Evolutionary conservation across 2,329 filamentous ascomycete species (phyloP).

Genomic region (Sclerotinia nivalis): DNA sequence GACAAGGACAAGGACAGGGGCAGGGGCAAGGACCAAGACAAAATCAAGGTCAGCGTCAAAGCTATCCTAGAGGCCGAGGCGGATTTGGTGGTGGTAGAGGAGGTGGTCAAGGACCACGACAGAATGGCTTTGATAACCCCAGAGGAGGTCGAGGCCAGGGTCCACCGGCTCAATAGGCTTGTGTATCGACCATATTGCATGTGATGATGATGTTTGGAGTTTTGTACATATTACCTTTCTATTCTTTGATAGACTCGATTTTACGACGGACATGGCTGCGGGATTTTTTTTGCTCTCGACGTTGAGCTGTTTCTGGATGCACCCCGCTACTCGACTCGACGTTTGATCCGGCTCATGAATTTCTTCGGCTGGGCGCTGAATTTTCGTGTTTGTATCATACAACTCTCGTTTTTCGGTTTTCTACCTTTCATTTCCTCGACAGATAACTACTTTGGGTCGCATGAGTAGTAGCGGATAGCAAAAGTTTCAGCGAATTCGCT

Average conservation of each 20-base stretch:
- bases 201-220: conserved; percentile 31
- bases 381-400: conserved; percentile 42
- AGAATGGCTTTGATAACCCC: conserved; percentile 37
- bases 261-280: conserved; percentile 27
- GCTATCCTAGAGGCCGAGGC: conserved; percentile 19
- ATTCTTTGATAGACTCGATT: conserved; percentile 38
- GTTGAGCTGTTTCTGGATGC: conserved; percentile 28
- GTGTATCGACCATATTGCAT: conserved; percentile 17
- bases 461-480: conserved; percentile 38
- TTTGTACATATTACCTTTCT: conserved; percentile 42
- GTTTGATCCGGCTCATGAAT: conserved; percentile 29
- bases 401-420: conserved; percentile 36
- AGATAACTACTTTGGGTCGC: conserved; percentile 34
- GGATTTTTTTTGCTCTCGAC: conserved; percentile 31
- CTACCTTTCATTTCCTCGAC: conserved; percentile 29
- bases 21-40: conserved; percentile 36
- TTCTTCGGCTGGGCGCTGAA: conserved; percentile 29
- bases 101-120: conserved; percentile 35
- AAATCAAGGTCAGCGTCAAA: conserved; percentile 25
- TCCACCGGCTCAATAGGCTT: conserved; percentile 37
- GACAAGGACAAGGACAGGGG: conserved; percentile 37
- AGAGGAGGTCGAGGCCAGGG: conserved; percentile 40
- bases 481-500: conserved; percentile 41
- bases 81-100: conserved; percentile 36
- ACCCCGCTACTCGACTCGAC: conserved; percentile 25